Evolutionary conservation across 1,284 basidiomycete species (phyloP).

Genomic region (Inonotus obliquus): DNA sequence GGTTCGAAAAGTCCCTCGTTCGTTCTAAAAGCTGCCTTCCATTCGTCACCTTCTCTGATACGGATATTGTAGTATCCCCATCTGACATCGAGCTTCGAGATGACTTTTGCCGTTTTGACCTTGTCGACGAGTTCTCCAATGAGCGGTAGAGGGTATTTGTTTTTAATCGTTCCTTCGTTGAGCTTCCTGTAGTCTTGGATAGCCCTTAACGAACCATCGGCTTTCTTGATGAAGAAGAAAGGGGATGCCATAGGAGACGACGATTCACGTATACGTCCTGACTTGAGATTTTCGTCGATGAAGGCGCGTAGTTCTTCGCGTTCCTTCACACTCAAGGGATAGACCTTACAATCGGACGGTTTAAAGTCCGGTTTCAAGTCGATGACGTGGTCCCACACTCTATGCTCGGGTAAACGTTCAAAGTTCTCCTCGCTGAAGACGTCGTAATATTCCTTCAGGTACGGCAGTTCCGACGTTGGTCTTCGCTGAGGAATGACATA

Average conservation of each 20-base stretch:
- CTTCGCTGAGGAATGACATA: neutral
- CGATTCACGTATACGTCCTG: neutral
- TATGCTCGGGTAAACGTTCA: neutral
- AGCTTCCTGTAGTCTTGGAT: slow-evolving; percentile 31
- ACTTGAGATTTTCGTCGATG: neutral
- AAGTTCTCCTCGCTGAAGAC: neutral
- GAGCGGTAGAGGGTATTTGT: slow-evolving; percentile 33
- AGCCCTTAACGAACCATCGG: neutral
- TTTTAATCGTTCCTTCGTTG: slow-evolving; percentile 35
- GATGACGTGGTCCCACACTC: neutral
- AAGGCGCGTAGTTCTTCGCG: neutral
- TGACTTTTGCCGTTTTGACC: slow-evolving; percentile 27
- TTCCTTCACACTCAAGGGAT: neutral
- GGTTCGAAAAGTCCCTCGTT: neutral
- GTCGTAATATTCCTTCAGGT: neutral
- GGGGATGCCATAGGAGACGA: neutral
- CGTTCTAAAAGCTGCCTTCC: neutral
- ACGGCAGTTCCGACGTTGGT: neutral
- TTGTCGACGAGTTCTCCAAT: slow-evolving; percentile 32
- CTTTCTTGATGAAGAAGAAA: neutral
- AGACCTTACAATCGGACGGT: neutral
- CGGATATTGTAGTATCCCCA: slow-evolving; percentile 28
- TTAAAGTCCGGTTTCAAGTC: neutral
- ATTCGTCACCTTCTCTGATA: neutral
- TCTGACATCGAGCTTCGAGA: slow-evolving; percentile 34